Percentiles rank a stretch among this genome's conserved stretches.
phyloP scores from a whole-genome alignment of 768 basidiomycete species.

The Boletus sp. region DNA sequence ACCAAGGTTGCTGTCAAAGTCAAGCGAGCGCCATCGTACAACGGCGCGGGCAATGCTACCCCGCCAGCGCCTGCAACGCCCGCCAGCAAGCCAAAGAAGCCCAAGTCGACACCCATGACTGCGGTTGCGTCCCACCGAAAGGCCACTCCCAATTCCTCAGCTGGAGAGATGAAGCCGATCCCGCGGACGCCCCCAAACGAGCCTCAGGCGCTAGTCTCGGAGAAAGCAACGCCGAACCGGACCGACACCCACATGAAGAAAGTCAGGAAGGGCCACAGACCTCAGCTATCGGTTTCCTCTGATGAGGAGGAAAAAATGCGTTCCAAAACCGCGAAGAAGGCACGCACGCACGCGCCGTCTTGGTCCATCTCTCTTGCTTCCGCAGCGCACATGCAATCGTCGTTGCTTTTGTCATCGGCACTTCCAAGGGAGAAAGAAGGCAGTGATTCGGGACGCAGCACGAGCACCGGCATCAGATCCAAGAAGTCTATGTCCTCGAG shows the following conservation, averaged over 20 bases:
- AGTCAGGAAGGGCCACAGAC: slow-evolving; percentile 34
- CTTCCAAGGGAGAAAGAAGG: slow-evolving; percentile 11
- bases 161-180: slow-evolving; percentile 5
- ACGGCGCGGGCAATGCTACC: slow-evolving; percentile 14
- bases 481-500: slow-evolving; percentile 28
- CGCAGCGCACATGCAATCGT: slow-evolving; percentile 18
- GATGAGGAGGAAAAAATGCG: slow-evolving; percentile 77
- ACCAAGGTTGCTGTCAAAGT: slow-evolving; percentile 23
- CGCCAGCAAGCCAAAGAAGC: slow-evolving; percentile 17
- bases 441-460: slow-evolving; percentile 19
- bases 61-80: slow-evolving; percentile 8
- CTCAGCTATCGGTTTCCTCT: slow-evolving; percentile 55
- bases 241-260: slow-evolving; percentile 18
- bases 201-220: not conserved
- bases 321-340: slow-evolving; percentile 60
- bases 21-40: slow-evolving; percentile 59
- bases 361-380: slow-evolving; percentile 30
- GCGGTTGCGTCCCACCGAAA: slow-evolving; percentile 4
- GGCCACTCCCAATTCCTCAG: not conserved
- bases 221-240: slow-evolving; percentile 22
- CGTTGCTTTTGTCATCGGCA: slow-evolving; percentile 24
- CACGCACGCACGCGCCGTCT: slow-evolving; percentile 38
- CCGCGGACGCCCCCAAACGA: slow-evolving; percentile 30
- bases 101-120: slow-evolving; percentile 1
- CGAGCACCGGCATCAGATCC: slow-evolving; percentile 17